Evolutionary conservation across 495 filamentous ascomycete genomes (phyloP).

Genomic region (Cenococcum geophilum): DNA sequence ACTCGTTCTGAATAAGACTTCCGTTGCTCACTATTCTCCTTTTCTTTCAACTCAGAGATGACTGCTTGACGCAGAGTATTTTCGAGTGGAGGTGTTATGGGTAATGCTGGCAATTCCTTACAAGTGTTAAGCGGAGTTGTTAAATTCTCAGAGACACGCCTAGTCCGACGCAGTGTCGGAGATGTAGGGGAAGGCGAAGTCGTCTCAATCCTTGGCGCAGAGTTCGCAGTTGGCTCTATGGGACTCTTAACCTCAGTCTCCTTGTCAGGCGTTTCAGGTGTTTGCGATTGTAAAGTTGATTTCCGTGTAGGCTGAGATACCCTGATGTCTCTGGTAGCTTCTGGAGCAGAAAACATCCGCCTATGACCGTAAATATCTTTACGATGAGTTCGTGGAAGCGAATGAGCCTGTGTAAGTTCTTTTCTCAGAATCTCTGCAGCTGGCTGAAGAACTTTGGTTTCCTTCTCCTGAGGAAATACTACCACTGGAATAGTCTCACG

Average conservation of each 20-base stretch:
- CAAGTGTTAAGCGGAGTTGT: neutral
- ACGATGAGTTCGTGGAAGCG: conserved; percentile 5
- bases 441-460: conserved; percentile 16
- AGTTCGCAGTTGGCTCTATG: neutral
- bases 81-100: neutral
- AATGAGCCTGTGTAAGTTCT: conserved; percentile 5
- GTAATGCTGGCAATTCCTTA: neutral
- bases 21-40: neutral
- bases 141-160: neutral
- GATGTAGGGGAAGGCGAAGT: conserved; percentile 3
- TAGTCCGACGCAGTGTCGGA: neutral
- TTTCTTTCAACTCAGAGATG: neutral
- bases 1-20: conserved; percentile 11
- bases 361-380: conserved; percentile 16
- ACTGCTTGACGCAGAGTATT: neutral
- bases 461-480: conserved; percentile 17
- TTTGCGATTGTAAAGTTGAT: conserved; percentile 4
- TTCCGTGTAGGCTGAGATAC: neutral
- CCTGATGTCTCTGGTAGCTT: conserved; percentile 7
- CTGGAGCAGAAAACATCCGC: conserved; percentile 26
- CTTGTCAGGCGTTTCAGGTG: neutral
- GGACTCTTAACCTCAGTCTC: neutral
- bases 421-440: conserved; percentile 21
- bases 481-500: conserved; percentile 14
- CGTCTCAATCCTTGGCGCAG: conserved; percentile 1